These are phyloP conservation scores for Xylaria multiplex DNA, from an alignment of 2,329 filamentous ascomycete genomes.

Conservation along the genomic window DNA sequence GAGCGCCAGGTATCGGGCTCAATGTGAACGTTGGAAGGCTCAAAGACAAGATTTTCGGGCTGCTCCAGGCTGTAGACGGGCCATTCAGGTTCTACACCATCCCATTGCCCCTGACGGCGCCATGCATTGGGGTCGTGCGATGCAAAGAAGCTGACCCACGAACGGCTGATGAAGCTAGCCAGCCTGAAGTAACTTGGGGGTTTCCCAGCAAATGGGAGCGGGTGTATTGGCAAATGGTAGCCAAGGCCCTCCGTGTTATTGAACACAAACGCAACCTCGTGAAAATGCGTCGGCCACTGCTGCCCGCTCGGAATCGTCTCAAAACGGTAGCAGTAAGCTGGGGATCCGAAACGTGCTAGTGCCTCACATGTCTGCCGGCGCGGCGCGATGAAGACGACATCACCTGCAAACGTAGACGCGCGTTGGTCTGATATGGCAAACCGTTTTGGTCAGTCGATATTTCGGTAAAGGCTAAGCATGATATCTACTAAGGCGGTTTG, in stretches of 20 bases:
- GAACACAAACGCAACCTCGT: conserved; percentile 23
- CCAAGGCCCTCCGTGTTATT: conserved; percentile 16
- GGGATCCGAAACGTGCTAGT: neutral
- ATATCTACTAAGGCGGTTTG: neutral
- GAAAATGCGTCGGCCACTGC: conserved; percentile 25
- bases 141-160: conserved; percentile 23
- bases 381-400: conserved; percentile 20
- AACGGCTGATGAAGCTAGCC: conserved; percentile 17
- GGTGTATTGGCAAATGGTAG: conserved; percentile 11
- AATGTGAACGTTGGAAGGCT: conserved; percentile 6
- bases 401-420: conserved; percentile 19
- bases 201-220: conserved; percentile 11
- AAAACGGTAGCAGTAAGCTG: conserved; percentile 18
- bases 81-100: conserved; percentile 18
- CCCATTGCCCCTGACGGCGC: conserved; percentile 20
- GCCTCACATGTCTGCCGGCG: conserved; percentile 22
- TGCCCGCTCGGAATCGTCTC: conserved; percentile 13
- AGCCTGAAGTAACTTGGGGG: conserved; percentile 10
- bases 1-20: conserved; percentile 21
- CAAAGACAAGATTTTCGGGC: conserved; percentile 13
- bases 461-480: too few relatives aligned
- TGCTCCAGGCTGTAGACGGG: conserved; percentile 7
- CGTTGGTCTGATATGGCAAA: conserved; percentile 4
- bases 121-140: conserved; percentile 20
- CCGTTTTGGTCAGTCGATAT: neutral